A percentile compares a stretch with the other conserved stretches of the same genome.
phyloP scores from a whole-genome alignment of 2,329 filamentous ascomycete genomes.

The Diplodia seriata region DNA sequence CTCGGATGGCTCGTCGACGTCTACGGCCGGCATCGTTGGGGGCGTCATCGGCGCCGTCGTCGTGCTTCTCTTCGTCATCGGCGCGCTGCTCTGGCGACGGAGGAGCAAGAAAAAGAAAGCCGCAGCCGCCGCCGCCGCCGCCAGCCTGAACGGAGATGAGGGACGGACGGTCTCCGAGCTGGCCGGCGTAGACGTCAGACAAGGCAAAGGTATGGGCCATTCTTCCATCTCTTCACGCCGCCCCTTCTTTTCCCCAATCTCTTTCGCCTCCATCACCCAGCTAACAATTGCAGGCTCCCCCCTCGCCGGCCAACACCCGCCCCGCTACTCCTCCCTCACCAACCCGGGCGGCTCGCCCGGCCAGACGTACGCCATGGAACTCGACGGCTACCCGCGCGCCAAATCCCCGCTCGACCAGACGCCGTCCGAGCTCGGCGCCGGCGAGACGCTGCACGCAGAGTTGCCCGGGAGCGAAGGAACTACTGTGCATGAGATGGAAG shows the following conservation, averaged over 20 bases:
- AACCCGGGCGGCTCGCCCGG: background rate
- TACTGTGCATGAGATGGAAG: constrained; percentile 16
- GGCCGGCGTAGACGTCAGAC: background rate
- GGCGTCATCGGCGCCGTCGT: constrained; percentile 41
- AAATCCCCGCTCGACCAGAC: background rate
- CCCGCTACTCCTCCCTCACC: constrained; percentile 16
- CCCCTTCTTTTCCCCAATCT: background rate
- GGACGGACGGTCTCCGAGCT: constrained; percentile 3
- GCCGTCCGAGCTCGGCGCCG: constrained; percentile 14
- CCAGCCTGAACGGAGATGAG: background rate
- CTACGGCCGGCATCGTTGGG: constrained; percentile 40
- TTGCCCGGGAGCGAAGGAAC: constrained; percentile 4
- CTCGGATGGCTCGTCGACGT: constrained; percentile 15
- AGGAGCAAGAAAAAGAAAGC: constrained; percentile 2
- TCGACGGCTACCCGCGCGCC: constrained; percentile 19
- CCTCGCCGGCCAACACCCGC: background rate
- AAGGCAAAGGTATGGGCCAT: background rate
- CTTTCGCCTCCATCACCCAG: background rate
- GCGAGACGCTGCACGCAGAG: constrained; percentile 10
- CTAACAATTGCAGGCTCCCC: background rate
- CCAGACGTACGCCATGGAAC: constrained; percentile 5
- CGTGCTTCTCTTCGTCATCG: constrained; percentile 39
- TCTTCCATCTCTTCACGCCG: no score
- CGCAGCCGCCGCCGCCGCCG: background rate
- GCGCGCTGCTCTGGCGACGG: constrained; percentile 31